These are phyloP conservation scores for Davidsoniella australis DNA, from an alignment of 2,329 filamentous ascomycete species.

Conservation along the genomic window DNA sequence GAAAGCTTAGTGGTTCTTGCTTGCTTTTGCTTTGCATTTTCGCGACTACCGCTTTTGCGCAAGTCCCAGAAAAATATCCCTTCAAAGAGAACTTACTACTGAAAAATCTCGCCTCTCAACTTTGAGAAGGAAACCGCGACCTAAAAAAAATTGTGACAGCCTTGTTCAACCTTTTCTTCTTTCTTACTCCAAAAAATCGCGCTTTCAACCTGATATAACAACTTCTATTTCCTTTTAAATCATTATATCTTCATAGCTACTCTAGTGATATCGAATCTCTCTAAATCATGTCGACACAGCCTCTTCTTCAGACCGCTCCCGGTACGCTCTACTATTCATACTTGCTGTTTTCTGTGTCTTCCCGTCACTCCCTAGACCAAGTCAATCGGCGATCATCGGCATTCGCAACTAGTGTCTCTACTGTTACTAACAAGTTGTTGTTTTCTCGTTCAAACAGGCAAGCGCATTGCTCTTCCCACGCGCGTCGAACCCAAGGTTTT, in stretches of 20 bases:
- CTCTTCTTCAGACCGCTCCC: conserved; percentile 83
- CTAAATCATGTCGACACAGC: conserved; percentile 67
- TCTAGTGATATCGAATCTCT: background rate
- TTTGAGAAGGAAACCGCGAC: background rate
- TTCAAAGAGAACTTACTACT: background rate
- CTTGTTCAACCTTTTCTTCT: background rate
- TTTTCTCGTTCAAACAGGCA: conserved; percentile 42
- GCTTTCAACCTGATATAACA: background rate
- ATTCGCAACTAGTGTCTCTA: background rate
- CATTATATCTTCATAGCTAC: conserved; percentile 14
- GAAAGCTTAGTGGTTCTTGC: too few relatives aligned
- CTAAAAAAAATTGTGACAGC: too few relatives aligned
- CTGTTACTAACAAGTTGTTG: conserved; percentile 12
- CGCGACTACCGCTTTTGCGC: too few relatives aligned
- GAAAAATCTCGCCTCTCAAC: background rate
- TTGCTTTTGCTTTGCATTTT: too few relatives aligned
- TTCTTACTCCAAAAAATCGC: background rate
- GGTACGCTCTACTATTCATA: conserved; percentile 35
- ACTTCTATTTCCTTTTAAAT: too few relatives aligned
- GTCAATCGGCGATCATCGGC: too few relatives aligned
- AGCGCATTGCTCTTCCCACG: conserved; percentile 93
- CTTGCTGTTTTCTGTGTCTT: too few relatives aligned
- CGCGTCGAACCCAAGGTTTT: conserved; percentile 99
- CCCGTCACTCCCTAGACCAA: background rate
- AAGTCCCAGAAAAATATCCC: too few relatives aligned